Conservation (phyloP, 768 basidiomycete species). For the Hygrophoropsis aurantiaca region DNA sequence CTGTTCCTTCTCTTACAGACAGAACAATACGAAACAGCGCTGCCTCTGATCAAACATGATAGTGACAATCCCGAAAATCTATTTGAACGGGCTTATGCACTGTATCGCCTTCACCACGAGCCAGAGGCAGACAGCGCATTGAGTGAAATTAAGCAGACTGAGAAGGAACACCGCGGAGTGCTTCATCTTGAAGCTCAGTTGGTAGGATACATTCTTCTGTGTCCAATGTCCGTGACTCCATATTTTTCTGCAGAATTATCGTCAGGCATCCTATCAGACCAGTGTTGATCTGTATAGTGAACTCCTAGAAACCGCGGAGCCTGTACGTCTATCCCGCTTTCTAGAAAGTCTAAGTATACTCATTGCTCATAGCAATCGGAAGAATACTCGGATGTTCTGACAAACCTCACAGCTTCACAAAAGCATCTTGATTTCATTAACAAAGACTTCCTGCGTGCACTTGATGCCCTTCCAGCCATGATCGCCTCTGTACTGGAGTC, state of each 20-base stretch:
- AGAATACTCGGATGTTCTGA: constrained; percentile 84
- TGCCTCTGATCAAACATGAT: constrained; percentile 47
- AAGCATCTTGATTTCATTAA: constrained; percentile 83
- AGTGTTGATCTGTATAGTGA: constrained; percentile 80
- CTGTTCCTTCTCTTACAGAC: constrained; percentile 87
- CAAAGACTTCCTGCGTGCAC: constrained; percentile 60
- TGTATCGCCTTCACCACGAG: constrained; percentile 83
- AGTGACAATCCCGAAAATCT: constrained; percentile 19
- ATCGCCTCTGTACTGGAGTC: constrained; percentile 58
- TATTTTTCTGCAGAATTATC: constrained; percentile 58
- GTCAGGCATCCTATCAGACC: constrained; percentile 70
- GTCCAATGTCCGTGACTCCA: background rate
- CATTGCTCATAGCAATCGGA: constrained; percentile 62
- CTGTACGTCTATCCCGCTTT: constrained; percentile 47
- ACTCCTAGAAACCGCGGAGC: constrained; percentile 74
- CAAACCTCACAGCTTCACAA: constrained; percentile 81
- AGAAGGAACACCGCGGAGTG: constrained; percentile 54
- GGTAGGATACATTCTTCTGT: constrained; percentile 46
- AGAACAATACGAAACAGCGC: constrained; percentile 73
- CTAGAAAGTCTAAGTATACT: background rate
- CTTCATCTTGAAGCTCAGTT: constrained; percentile 86
- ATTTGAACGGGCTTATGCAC: constrained; percentile 79
- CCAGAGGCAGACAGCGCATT: constrained; percentile 61
- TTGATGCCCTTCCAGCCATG: constrained; percentile 58
- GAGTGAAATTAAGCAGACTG: constrained; percentile 42